These are phyloP conservation scores for Boletus calvinii DNA, from an alignment of 1,284 basidiomycete species.

Conservation along the genomic window DNA sequence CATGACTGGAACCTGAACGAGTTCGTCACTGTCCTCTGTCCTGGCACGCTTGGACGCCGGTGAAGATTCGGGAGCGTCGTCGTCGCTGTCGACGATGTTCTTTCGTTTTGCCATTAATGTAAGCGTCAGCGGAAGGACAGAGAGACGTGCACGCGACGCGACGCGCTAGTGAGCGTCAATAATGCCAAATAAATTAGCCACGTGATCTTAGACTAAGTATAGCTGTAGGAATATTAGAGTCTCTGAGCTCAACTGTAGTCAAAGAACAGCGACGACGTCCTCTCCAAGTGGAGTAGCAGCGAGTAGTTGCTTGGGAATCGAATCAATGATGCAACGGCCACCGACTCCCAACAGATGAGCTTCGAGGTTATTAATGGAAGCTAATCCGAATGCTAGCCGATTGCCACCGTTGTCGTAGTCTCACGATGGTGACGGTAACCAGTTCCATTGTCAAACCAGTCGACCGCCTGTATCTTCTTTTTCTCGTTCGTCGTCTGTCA, in stretches of 20 bases:
- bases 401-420: constrained; percentile 15
- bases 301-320: no score
- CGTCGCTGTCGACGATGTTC: constrained; percentile 25
- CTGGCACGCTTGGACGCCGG: constrained; percentile 34
- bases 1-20: constrained; percentile 1
- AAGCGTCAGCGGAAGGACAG: not conserved
- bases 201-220: constrained; percentile 5
- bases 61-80: constrained; percentile 24
- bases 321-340: no score
- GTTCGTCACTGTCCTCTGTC: constrained; percentile 28
- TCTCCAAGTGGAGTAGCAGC: no score
- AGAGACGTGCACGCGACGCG: constrained; percentile 29
- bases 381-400: constrained; percentile 16
- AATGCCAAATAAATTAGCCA: constrained; percentile 27
- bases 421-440: constrained; percentile 27
- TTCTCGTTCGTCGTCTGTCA: constrained; percentile 6
- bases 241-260: no score
- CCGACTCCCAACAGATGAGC: no score
- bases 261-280: no score
- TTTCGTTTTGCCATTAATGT: constrained; percentile 35
- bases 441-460: not conserved
- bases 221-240: no score
- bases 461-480: constrained; percentile 1
- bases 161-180: constrained; percentile 21
- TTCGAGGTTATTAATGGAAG: not conserved